Evolutionary conservation across 1,139 yeast genomes (phyloP).

Genomic region (Fermentozyma sake): DNA sequence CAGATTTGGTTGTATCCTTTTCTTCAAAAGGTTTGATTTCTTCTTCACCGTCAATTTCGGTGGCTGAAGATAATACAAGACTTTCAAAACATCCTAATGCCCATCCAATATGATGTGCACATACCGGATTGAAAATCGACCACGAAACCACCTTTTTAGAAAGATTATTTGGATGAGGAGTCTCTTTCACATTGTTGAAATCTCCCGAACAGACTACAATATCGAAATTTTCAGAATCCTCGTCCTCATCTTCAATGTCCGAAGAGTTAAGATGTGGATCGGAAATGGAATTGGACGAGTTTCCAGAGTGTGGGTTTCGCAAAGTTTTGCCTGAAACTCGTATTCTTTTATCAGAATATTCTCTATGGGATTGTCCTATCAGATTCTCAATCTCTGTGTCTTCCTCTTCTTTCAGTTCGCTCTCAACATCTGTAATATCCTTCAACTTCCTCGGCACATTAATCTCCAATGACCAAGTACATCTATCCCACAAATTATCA

Average conservation of each 20-base stretch:
- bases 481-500: constrained; percentile 82
- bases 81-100: constrained; percentile 84
- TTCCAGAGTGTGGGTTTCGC: too few species aligned
- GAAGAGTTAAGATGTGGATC: too few species aligned
- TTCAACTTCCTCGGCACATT: constrained; percentile 76
- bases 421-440: constrained; percentile 58
- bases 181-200: constrained; percentile 44
- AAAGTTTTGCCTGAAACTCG: too few species aligned
- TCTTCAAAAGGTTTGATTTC: constrained; percentile 31
- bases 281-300: too few species aligned
- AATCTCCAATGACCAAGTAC: constrained; percentile 88
- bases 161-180: constrained; percentile 52
- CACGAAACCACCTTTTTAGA: constrained; percentile 75
- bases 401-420: constrained; percentile 16
- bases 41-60: constrained; percentile 39
- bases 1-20: constrained; percentile 39
- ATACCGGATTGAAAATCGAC: constrained; percentile 79
- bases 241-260: constrained; percentile 34
- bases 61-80: constrained; percentile 41
- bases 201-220: constrained; percentile 78
- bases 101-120: constrained; percentile 97
- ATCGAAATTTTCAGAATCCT: constrained; percentile 48
- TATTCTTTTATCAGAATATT: too few species aligned
- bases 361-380: too few species aligned
- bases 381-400: constrained; percentile 4